Percentiles rank a stretch among this genome's conserved stretches.
phyloP scores from a whole-genome alignment of 805 yeast species.

The Wickerhamiella kurtzmanii region DNA sequence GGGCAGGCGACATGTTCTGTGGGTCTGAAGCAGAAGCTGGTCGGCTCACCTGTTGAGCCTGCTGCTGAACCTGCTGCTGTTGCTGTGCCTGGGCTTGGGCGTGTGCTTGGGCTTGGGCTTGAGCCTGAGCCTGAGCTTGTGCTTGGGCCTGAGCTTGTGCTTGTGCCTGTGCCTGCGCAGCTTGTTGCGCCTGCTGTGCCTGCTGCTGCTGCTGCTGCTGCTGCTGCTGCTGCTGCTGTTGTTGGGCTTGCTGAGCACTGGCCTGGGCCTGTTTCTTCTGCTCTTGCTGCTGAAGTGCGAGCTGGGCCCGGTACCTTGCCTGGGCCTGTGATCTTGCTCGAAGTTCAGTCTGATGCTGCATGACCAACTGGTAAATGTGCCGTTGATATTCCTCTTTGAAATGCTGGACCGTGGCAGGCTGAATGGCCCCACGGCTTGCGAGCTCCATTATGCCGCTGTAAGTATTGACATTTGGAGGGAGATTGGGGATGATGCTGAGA shows the following conservation, averaged over 20 bases:
- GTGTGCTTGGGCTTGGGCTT: slow-evolving; percentile 15
- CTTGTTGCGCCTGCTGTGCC: slow-evolving; percentile 9
- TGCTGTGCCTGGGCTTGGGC: slow-evolving; percentile 14
- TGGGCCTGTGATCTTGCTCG: slow-evolving; percentile 16
- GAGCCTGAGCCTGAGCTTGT: slow-evolving; percentile 16
- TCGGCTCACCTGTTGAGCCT: slow-evolving; percentile 4
- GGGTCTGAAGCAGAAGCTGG: background rate
- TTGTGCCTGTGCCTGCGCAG: slow-evolving; percentile 7
- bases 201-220: slow-evolving; percentile 12
- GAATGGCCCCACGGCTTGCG: slow-evolving; percentile 15
- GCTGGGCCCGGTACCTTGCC: slow-evolving; percentile 5
- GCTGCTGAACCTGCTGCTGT: slow-evolving; percentile 13
- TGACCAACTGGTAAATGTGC: slow-evolving; percentile 18
- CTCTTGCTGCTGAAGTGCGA: slow-evolving; percentile 12
- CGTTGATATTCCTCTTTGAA: slow-evolving; percentile 20
- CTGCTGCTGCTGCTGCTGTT: slow-evolving; percentile 7
- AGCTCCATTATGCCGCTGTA: slow-evolving; percentile 69
- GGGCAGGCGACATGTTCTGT: slow-evolving; percentile 11
- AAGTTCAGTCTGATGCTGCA: slow-evolving; percentile 9
- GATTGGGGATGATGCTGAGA: slow-evolving; percentile 51
- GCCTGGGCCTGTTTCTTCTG: slow-evolving; percentile 13
- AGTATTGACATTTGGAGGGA: slow-evolving; percentile 66
- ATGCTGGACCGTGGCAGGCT: slow-evolving; percentile 21
- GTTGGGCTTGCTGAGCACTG: background rate
- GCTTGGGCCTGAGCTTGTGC: slow-evolving; percentile 13